These are phyloP conservation scores for Talaromyces liani DNA, from an alignment of 495 filamentous ascomycete genomes.

Conservation along the genomic window DNA sequence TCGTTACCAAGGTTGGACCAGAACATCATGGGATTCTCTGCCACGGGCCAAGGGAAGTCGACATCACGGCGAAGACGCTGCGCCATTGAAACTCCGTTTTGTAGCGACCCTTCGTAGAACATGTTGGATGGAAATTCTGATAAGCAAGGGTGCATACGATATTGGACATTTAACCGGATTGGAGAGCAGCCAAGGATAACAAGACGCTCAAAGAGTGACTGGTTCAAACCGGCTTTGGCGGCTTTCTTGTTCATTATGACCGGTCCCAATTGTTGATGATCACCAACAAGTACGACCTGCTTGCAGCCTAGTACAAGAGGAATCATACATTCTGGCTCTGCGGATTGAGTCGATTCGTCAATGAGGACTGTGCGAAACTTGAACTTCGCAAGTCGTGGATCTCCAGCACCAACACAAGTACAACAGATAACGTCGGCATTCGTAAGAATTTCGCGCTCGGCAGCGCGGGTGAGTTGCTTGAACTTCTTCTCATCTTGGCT, in stretches of 20 bases:
- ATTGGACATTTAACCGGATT: constrained; percentile 93
- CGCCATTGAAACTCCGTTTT: constrained; percentile 90
- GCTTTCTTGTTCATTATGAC: constrained; percentile 99
- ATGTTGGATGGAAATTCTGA: constrained; percentile 99
- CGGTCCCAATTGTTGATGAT: constrained; percentile 96
- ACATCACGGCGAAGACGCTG: constrained; percentile 87
- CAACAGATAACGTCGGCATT: constrained; percentile 99
- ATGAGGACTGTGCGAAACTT: constrained; percentile 98
- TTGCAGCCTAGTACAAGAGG: constrained; percentile 96
- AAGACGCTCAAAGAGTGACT: constrained; percentile 93
- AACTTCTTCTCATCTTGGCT: constrained; percentile 98
- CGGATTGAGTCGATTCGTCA: constrained; percentile 98
- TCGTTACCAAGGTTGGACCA: constrained; percentile 98
- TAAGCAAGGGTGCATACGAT: constrained; percentile 98
- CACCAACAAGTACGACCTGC: constrained; percentile 94
- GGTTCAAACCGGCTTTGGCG: constrained; percentile 93
- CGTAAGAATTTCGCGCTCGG: constrained; percentile 90
- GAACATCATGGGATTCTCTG: constrained; percentile 98
- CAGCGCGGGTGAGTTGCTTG: constrained; percentile 86
- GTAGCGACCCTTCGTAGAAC: constrained; percentile 97
- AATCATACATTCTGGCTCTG: constrained; percentile 99
- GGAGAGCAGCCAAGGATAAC: constrained; percentile 89
- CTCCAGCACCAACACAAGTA: constrained; percentile 95
- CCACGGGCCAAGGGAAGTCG: constrained; percentile 96
- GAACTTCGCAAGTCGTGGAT: constrained; percentile 89